These are phyloP conservation scores for Phytophthora melonis DNA, from an alignment of 352 stramenopile genomes.

Conservation along the genomic window DNA sequence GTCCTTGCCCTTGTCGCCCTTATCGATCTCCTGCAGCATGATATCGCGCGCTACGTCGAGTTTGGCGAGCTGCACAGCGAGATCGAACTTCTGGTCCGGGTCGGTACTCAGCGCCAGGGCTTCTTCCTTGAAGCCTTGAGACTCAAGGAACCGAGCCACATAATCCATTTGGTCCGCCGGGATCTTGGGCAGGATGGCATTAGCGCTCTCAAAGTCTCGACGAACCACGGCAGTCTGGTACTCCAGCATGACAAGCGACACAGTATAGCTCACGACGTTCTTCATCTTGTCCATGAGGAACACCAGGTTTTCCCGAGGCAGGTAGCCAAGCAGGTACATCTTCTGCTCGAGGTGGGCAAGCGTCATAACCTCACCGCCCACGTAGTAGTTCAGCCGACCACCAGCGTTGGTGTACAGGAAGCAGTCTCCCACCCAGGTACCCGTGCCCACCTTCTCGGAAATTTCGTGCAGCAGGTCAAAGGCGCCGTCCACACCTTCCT, in stretches of 20 bases:
- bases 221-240: conserved; percentile 99
- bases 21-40: conserved; percentile 91
- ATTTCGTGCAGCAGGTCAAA: conserved; percentile 99
- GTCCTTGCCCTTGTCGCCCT: conserved; percentile 64
- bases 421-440: conserved; percentile 99
- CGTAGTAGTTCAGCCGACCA: conserved; percentile 98
- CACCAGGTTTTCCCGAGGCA: conserved; percentile 98
- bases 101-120: conserved; percentile 94
- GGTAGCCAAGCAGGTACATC: conserved; percentile 98
- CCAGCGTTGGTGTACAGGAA: conserved; percentile 98
- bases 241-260: conserved; percentile 96
- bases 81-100: conserved; percentile 98
- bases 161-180: conserved; percentile 88
- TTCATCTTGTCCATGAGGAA: conserved; percentile 99
- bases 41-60: conserved; percentile 95
- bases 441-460: conserved; percentile 95
- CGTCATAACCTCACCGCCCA: conserved; percentile 99
- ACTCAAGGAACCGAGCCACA: conserved; percentile 96
- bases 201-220: conserved; percentile 98
- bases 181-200: conserved; percentile 96
- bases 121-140: conserved; percentile 99
- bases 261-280: conserved; percentile 92
- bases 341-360: conserved; percentile 96
- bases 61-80: conserved; percentile 97
- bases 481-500: conserved; percentile 97